Base-by-base conservation (phyloP, 2,329 filamentous ascomycete genomes). In the Penicillium freii region DNA sequence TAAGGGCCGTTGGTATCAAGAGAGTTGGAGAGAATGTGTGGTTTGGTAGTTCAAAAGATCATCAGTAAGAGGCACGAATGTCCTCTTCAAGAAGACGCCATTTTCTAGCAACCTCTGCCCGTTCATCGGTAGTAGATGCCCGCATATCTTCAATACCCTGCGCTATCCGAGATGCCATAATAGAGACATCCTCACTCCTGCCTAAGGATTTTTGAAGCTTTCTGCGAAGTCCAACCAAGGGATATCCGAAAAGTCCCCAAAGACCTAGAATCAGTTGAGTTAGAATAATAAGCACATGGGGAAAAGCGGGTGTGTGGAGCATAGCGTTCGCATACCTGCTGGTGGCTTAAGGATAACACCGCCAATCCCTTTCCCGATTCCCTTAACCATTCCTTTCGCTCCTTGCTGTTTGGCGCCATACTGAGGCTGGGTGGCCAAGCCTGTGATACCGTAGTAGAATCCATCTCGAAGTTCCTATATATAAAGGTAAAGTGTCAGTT, bases 301-400 rank as follows among this genome's bases (percentile, higher is more conserved):
- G 2, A 4, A n/a, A 0, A 36, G 5, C 9, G 1, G 6, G 8
- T 10, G 3, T 15, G 5, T 27, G 19, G 8, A 0, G 6, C 7
- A 36, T 15, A 7, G 23, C 3, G 15, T 19, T 19, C 5, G 72
- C 82, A 76, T 75, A 86, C 86, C 91, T 61, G 89, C 90, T 50
- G 88, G 85, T 33, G 91, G 89, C 70, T 96, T 96, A 17, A 93
- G 75, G 1, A 94, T 80, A 1, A 95, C 72, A 1, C 92, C 92
- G 10, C 90, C 90, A 42, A 96, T 83, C 0, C 92, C 92, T 70
- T 91, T 94, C 1, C 88, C 91, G 39, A 96, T 80, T 0, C 90
- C 90, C 72, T 92, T 93, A 11, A 92, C 70, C n/a, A 92, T 80
- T 0, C 92, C 92, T 10, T 80, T 80, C 0, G 78, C 73, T 1